A percentile compares a stretch with the other conserved stretches of the same genome.
Conservation (phyloP, 176 grass and related monocot genomes). For the Lolium perenne region DNA sequence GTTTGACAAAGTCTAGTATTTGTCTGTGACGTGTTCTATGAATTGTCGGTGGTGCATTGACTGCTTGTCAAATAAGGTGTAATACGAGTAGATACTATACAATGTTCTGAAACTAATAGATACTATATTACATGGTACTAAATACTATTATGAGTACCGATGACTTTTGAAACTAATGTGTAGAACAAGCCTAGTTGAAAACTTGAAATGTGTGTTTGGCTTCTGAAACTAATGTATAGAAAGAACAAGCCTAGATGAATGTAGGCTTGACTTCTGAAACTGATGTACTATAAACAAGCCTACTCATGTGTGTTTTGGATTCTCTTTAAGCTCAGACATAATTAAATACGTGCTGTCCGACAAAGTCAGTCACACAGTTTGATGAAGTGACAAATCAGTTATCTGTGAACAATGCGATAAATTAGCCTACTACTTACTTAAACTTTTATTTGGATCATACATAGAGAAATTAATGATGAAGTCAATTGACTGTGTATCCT, state of each 20-base stretch:
- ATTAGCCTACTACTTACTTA: background rate
- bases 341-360: background rate
- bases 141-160: background rate
- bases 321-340: background rate
- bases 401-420: background rate
- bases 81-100: background rate
- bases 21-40: slow-evolving; percentile 18
- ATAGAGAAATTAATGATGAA: background rate
- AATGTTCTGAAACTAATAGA: background rate
- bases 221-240: background rate
- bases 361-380: background rate
- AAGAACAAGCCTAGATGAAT: background rate
- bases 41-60: background rate
- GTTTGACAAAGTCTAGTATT: background rate
- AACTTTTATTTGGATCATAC: background rate
- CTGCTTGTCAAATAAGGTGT: background rate
- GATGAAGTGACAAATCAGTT: background rate
- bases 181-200: background rate
- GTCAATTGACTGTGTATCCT: background rate
- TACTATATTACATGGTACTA: background rate
- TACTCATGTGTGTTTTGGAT: background rate
- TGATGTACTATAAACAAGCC: background rate
- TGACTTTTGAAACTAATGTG: background rate
- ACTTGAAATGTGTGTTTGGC: background rate
- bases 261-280: background rate